A percentile compares a stretch with the other conserved stretches of the same genome.
Evolutionary conservation across 1,139 yeast genomes (phyloP).

Genomic region (Geotrichum cucujoidarum): DNA sequence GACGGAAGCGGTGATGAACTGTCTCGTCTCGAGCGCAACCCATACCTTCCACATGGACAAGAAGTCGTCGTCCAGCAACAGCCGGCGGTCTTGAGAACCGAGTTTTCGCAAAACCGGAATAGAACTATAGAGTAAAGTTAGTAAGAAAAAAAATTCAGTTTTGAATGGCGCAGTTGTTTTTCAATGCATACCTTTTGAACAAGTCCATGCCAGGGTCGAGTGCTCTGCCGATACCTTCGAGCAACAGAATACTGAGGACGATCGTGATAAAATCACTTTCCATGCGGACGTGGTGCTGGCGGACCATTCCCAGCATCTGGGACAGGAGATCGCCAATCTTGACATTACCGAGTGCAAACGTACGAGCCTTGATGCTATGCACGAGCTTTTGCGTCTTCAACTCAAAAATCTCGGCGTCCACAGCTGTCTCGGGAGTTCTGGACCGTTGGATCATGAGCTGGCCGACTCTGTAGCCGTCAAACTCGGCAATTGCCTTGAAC

Average conservation of each 20-base stretch:
- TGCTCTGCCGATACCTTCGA: constrained; percentile 94
- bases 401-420: constrained; percentile 79
- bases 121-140: constrained; percentile 48
- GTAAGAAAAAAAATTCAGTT: constrained; percentile 7
- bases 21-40: constrained; percentile 85
- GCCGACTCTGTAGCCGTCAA: constrained; percentile 93
- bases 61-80: constrained; percentile 55
- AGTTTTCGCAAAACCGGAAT: constrained; percentile 82
- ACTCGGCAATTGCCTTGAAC: constrained; percentile 81
- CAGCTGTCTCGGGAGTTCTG: constrained; percentile 87
- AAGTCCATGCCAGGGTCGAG: constrained; percentile 88
- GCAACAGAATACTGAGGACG: constrained; percentile 77
- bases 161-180: constrained; percentile 33
- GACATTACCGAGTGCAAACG: constrained; percentile 88
- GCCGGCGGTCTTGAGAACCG: constrained; percentile 53
- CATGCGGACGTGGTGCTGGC: constrained; percentile 93
- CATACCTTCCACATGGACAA: constrained; percentile 84
- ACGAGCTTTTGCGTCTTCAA: constrained; percentile 81
- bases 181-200: constrained; percentile 74
- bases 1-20: constrained; percentile 77
- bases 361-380: constrained; percentile 71
- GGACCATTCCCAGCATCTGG: constrained; percentile 83
- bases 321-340: constrained; percentile 88
- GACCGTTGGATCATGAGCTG: constrained; percentile 93
- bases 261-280: constrained; percentile 96